Percentiles rank a stretch among this genome's conserved stretches.
Evolutionary conservation across 2,329 filamentous ascomycete species (phyloP).

Genomic region (Beauveria scarabaeidicola): DNA sequence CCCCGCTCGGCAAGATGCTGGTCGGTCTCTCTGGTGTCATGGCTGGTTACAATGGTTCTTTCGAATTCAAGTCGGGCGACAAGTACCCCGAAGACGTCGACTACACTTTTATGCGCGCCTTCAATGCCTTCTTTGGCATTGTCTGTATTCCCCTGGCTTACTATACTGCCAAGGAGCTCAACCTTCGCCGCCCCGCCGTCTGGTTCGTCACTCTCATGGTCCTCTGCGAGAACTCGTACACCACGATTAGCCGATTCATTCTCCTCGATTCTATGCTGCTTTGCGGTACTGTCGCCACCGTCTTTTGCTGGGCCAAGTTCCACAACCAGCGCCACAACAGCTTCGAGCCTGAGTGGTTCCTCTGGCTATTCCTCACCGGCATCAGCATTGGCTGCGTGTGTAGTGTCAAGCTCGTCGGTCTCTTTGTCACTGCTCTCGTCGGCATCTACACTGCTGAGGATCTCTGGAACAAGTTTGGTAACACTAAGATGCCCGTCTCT

Average conservation of each 20-base stretch:
- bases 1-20: slow-evolving; percentile 95
- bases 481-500: slow-evolving; percentile 76
- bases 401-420: slow-evolving; percentile 96
- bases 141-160: slow-evolving; percentile 90
- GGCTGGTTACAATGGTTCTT: slow-evolving; percentile 96
- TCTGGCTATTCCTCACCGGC: slow-evolving; percentile 89
- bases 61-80: slow-evolving; percentile 98
- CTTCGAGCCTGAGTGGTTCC: slow-evolving; percentile 87
- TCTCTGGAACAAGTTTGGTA: slow-evolving; percentile 95
- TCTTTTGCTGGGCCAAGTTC: slow-evolving; percentile 95
- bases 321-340: slow-evolving; percentile 78
- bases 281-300: slow-evolving; percentile 96
- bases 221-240: slow-evolving; percentile 98
- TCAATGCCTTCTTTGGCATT: slow-evolving; percentile 92
- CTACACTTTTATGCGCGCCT: slow-evolving; percentile 97
- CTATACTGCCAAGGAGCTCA: slow-evolving; percentile 85
- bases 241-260: slow-evolving; percentile 96
- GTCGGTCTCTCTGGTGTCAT: slow-evolving; percentile 93
- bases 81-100: slow-evolving; percentile 88
- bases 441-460: slow-evolving; percentile 95
- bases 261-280: slow-evolving; percentile 97
- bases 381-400: slow-evolving; percentile 95
- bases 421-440: slow-evolving; percentile 91
- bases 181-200: slow-evolving; percentile 75
- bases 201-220: slow-evolving; percentile 97